Conservation (phyloP, 257 asterid genomes). For the Solanum tarijense region DNA sequence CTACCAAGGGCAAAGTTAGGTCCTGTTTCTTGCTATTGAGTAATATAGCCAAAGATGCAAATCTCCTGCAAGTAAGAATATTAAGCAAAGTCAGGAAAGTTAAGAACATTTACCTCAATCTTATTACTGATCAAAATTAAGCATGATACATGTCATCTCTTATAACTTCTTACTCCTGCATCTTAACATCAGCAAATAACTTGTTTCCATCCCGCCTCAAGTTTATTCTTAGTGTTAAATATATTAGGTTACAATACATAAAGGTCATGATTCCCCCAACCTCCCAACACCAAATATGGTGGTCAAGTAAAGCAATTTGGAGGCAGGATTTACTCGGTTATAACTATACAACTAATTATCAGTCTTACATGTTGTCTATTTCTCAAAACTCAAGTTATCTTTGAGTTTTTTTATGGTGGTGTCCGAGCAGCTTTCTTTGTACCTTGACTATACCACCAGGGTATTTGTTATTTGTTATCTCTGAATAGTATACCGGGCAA, state of each 20-base stretch:
- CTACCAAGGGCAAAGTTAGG: slow-evolving; percentile 11
- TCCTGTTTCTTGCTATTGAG: slow-evolving; percentile 15
- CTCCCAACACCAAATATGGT: neutral
- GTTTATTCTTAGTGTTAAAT: neutral
- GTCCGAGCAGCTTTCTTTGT: neutral
- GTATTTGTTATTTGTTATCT: neutral
- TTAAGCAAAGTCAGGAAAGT: neutral
- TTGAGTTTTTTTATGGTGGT: neutral
- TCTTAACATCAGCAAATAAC: neutral
- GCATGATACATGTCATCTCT: neutral
- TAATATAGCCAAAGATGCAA: slow-evolving; percentile 11
- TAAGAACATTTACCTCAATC: neutral
- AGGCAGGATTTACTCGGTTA: neutral
- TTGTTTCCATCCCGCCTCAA: neutral
- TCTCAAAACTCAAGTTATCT: neutral
- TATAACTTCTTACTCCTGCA: neutral
- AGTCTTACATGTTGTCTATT: neutral
- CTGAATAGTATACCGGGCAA: no score
- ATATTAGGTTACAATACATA: neutral
- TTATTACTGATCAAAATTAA: neutral
- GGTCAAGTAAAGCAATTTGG: neutral
- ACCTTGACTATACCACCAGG: neutral
- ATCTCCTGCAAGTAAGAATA: slow-evolving; percentile 28
- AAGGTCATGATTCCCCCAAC: neutral
- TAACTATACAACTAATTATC: neutral